Conservation (phyloP, 2,329 filamentous ascomycete species). For the Pseudopyricularia javanii region DNA sequence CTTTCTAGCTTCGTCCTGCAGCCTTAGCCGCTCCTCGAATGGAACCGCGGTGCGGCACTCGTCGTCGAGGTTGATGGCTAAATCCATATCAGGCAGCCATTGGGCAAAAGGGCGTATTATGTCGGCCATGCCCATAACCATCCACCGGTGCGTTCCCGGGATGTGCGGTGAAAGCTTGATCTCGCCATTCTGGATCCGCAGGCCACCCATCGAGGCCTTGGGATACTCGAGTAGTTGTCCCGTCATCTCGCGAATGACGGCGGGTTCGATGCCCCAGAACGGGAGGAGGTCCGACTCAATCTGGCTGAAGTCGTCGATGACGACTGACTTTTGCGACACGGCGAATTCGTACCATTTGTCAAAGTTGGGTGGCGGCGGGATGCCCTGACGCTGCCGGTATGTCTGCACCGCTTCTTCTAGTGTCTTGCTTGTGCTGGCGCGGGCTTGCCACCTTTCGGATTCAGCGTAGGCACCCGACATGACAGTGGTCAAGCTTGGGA, state of each 20-base stretch:
- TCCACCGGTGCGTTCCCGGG: constrained; percentile 21
- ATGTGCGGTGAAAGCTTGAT: constrained; percentile 17
- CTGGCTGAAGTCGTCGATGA: constrained; percentile 61
- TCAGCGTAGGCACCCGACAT: constrained; percentile 30
- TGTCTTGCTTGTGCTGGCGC: constrained; percentile 29
- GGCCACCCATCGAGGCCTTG: constrained; percentile 16
- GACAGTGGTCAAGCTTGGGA: not conserved
- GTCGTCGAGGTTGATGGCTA: constrained; percentile 37
- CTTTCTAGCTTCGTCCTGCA: constrained; percentile 13
- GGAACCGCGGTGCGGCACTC: constrained; percentile 34
- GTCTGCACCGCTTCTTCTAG: constrained; percentile 63
- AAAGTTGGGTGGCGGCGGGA: constrained; percentile 75
- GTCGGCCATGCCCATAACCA: constrained; percentile 21
- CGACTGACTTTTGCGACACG: constrained; percentile 50
- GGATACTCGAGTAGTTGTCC: constrained; percentile 17
- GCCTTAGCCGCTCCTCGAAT: constrained; percentile 24
- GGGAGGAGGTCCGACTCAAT: constrained; percentile 54
- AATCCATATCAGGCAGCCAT: constrained; percentile 37
- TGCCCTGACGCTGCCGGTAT: constrained; percentile 70
- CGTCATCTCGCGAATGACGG: constrained; percentile 42
- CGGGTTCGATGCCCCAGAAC: constrained; percentile 55
- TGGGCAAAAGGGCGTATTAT: constrained; percentile 27
- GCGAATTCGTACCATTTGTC: constrained; percentile 53
- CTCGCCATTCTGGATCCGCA: constrained; percentile 18
- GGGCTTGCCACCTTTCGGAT: constrained; percentile 2